Conservation (phyloP, 2,329 filamentous ascomycete species). For the Simplicillium sp. region DNA sequence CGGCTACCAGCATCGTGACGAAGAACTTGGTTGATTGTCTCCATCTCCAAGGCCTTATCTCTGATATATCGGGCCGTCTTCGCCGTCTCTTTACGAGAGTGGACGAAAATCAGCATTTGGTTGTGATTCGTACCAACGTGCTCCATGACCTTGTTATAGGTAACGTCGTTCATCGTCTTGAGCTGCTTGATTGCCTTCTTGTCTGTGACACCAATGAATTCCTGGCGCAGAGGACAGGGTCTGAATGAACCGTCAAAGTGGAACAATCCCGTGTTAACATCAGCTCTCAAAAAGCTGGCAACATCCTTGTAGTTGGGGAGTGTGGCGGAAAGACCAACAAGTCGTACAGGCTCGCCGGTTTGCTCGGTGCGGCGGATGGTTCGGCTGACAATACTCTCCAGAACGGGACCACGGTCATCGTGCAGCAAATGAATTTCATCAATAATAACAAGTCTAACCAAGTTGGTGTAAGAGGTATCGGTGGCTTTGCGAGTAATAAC, state of each 20-base stretch:
- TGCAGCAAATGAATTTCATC: constrained; percentile 97
- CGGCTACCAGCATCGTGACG: constrained; percentile 85
- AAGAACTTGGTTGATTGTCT: constrained; percentile 93
- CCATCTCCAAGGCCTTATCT: constrained; percentile 93
- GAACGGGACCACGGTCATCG: constrained; percentile 90
- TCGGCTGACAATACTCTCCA: constrained; percentile 93
- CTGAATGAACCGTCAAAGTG: constrained; percentile 93
- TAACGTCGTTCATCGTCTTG: constrained; percentile 99
- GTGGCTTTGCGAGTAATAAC: constrained; percentile 97
- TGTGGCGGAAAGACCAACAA: constrained; percentile 89
- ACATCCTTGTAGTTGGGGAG: constrained; percentile 96
- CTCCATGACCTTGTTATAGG: constrained; percentile 93
- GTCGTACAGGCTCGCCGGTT: constrained; percentile 83
- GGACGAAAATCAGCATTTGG: constrained; percentile 98
- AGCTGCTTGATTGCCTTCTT: constrained; percentile 98
- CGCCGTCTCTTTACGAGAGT: constrained; percentile 94
- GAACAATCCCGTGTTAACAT: constrained; percentile 77
- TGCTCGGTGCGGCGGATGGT: constrained; percentile 91
- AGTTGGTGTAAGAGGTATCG: constrained; percentile 90
- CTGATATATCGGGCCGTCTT: constrained; percentile 95
- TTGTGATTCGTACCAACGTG: constrained; percentile 89
- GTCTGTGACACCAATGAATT: constrained; percentile 95
- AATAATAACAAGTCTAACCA: constrained; percentile 93
- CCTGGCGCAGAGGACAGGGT: constrained; percentile 89
- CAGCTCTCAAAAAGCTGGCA: constrained; percentile 86